These are phyloP conservation scores for Fonsecaea erecta DNA, from an alignment of 2,329 filamentous ascomycete genomes.

Conservation along the genomic window DNA sequence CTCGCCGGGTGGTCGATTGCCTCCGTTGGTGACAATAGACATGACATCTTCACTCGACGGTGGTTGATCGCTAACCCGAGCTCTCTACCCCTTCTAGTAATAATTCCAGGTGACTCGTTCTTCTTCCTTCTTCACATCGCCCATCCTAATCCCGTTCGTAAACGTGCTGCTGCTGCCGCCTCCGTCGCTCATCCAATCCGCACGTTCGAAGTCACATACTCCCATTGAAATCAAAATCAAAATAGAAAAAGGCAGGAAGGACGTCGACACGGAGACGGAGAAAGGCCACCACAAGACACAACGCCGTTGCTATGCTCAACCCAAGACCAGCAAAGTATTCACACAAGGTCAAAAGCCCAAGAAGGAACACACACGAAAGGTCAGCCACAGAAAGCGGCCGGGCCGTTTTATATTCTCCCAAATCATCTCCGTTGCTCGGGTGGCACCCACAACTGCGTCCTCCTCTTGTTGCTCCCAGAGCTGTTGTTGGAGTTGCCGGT, in stretches of 20 bases:
- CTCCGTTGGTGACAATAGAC: too few relatives aligned
- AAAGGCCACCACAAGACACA: not conserved
- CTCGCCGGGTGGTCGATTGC: not conserved
- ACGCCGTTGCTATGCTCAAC: constrained; percentile 1
- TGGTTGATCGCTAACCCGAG: not conserved
- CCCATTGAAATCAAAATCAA: not conserved
- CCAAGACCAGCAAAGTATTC: constrained; percentile 1
- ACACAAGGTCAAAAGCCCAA: not conserved
- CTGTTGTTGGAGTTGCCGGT: constrained; percentile 27
- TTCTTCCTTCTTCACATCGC: not conserved
- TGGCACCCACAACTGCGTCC: constrained; percentile 26
- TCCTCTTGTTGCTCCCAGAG: constrained; percentile 24
- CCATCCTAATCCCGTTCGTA: not conserved
- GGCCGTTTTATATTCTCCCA: not conserved
- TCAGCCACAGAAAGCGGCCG: not conserved
- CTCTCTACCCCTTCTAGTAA: not conserved
- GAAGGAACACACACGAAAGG: not conserved
- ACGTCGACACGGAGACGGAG: not conserved
- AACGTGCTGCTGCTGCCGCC: not conserved
- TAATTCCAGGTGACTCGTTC: too few relatives aligned
- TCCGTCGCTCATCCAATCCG: not conserved
- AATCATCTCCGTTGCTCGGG: constrained; percentile 22
- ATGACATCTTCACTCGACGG: too few relatives aligned
- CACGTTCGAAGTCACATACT: not conserved
- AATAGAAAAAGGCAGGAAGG: not conserved